Evolutionary conservation across 2,329 filamentous ascomycete species (phyloP).

Genomic region (Cadophora malorum): DNA sequence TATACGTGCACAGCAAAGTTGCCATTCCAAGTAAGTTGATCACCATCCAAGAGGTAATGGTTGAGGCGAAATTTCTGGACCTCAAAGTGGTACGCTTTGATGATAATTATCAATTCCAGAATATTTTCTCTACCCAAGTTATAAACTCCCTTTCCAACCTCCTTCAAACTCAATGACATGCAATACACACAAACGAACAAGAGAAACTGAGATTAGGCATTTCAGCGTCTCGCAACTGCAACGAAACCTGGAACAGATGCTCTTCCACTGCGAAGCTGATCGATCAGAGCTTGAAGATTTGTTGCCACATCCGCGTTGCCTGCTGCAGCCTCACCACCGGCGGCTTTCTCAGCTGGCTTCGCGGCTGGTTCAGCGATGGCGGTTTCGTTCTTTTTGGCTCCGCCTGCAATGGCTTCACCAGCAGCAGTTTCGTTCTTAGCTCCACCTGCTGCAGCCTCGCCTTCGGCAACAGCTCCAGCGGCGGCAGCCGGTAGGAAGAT

Average conservation of each 20-base stretch:
- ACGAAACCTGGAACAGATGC: background rate
- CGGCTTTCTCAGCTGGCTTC: background rate
- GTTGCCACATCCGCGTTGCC: background rate
- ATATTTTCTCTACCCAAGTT: background rate
- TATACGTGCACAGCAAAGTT: background rate
- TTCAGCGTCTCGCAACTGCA: conserved; percentile 7
- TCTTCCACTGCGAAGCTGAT: conserved; percentile 9
- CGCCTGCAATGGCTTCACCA: conserved; percentile 1
- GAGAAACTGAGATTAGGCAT: background rate
- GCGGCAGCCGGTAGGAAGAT: conserved; percentile 10
- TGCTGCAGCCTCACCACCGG: background rate
- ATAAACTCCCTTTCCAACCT: background rate
- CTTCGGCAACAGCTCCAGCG: background rate
- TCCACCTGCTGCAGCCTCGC: background rate
- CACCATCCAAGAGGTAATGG: background rate
- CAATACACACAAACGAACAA: background rate
- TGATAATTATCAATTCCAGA: conserved; percentile 15
- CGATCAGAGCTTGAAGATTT: background rate
- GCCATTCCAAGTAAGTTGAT: background rate
- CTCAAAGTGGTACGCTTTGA: conserved; percentile 1
- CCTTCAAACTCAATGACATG: background rate
- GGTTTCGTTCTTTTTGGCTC: background rate
- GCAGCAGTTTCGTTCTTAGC: background rate
- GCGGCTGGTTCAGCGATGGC: background rate
- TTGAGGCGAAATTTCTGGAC: background rate